Evolutionary conservation across 2,329 filamentous ascomycete genomes (phyloP).

Genomic region (Colletotrichum navitas): DNA sequence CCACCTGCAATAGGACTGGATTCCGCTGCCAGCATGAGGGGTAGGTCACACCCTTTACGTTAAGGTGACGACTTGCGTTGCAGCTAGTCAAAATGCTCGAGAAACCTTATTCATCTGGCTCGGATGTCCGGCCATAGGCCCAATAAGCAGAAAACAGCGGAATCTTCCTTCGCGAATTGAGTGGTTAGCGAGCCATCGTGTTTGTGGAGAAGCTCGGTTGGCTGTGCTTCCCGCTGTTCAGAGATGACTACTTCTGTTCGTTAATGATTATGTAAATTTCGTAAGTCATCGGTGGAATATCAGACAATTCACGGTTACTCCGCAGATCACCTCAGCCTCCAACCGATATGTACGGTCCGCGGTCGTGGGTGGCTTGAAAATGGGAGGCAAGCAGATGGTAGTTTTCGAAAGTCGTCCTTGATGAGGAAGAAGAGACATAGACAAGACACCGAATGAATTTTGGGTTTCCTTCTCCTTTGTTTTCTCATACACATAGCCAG

Average conservation of each 20-base stretch:
- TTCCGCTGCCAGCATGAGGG: slow-evolving; percentile 18
- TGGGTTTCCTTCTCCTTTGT: too few species aligned
- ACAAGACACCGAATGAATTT: neutral
- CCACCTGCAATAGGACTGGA: slow-evolving; percentile 18
- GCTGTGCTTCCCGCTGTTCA: neutral
- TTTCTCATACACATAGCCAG: too few species aligned
- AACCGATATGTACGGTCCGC: fast-evolving
- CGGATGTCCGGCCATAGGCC: slow-evolving; percentile 28
- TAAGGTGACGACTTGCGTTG: slow-evolving; percentile 13
- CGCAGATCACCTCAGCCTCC: neutral
- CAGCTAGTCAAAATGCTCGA: neutral
- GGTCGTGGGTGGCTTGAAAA: neutral
- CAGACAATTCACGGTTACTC: neutral
- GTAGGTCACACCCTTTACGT: slow-evolving; percentile 16
- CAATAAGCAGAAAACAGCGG: neutral
- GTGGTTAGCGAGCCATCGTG: too few species aligned
- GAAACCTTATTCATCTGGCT: neutral
- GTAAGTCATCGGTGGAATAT: neutral
- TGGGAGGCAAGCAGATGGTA: neutral
- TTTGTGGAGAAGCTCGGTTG: neutral
- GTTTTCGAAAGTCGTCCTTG: neutral
- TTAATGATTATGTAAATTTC: neutral
- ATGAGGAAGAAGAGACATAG: neutral
- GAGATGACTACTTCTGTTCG: neutral
- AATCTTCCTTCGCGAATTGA: neutral